phyloP scores from a whole-genome alignment of 805 yeast species.

The Ogataea pini region DNA sequence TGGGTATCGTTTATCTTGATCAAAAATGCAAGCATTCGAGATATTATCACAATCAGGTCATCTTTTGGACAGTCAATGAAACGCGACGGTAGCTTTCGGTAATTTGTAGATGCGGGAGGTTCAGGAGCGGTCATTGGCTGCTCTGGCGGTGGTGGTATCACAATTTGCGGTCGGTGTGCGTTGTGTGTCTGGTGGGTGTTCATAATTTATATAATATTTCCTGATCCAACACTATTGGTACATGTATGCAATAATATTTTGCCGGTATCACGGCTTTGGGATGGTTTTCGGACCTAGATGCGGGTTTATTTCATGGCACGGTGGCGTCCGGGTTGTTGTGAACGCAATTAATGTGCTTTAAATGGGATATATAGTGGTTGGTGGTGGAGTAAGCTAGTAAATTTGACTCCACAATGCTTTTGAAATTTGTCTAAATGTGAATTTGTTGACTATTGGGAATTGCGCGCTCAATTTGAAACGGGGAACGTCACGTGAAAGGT shows the following conservation, averaged over 20 bases:
- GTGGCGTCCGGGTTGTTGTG: neutral
- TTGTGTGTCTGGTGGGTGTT: neutral
- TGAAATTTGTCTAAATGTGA: too few relatives aligned
- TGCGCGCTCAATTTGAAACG: too few relatives aligned
- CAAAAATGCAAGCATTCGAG: slow-evolving; percentile 78
- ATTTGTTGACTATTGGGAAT: too few relatives aligned
- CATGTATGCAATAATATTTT: neutral
- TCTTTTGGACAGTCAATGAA: slow-evolving; percentile 69
- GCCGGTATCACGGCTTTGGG: neutral
- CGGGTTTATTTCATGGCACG: slow-evolving; percentile 4
- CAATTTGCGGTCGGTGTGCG: slow-evolving; percentile 11
- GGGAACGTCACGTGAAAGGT: too few relatives aligned
- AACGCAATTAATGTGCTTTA: neutral
- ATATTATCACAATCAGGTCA: slow-evolving; percentile 68
- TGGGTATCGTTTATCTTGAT: slow-evolving; percentile 68
- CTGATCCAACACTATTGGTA: neutral
- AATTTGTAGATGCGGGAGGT: neutral
- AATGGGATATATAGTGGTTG: neutral
- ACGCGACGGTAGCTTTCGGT: slow-evolving; percentile 42
- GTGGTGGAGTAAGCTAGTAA: too few relatives aligned
- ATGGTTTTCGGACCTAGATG: neutral
- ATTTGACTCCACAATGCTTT: too few relatives aligned
- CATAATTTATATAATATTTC: neutral
- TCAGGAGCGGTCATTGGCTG: neutral
- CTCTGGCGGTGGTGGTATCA: slow-evolving; percentile 20